phyloP scores from a whole-genome alignment of 495 filamentous ascomycete species.

The Rhizodiscina lignyota region DNA sequence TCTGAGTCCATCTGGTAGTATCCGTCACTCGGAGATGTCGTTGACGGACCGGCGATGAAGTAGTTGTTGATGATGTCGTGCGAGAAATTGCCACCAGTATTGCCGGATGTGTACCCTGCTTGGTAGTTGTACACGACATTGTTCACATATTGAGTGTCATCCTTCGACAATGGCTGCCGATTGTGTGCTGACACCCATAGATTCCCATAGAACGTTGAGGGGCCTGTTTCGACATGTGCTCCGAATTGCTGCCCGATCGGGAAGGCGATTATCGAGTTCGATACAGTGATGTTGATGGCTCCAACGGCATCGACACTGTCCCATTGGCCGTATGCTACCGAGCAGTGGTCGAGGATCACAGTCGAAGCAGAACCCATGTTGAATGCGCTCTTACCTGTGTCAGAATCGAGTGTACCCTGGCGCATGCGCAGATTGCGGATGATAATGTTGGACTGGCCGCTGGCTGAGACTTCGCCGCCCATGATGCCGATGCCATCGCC shows the following conservation, averaged over 20 bases:
- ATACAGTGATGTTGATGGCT: slow-evolving; percentile 9
- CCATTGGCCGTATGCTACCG: slow-evolving; percentile 7
- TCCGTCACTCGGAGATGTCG: slow-evolving; percentile 1
- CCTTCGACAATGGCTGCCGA: slow-evolving; percentile 10
- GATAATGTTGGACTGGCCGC: slow-evolving; percentile 4
- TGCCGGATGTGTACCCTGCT: slow-evolving; percentile 10
- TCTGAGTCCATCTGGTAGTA: slow-evolving; percentile 5
- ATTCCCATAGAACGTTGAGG: slow-evolving; percentile 7
- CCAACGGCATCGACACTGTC: slow-evolving; percentile 9
- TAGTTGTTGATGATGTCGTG: slow-evolving; percentile 9
- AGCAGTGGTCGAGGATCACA: slow-evolving; percentile 11
- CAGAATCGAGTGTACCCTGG: slow-evolving; percentile 7
- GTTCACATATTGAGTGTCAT: slow-evolving; percentile 8
- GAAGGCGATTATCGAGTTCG: slow-evolving; percentile 11
- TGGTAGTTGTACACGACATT: slow-evolving; percentile 12
- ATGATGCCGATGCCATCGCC: slow-evolving; percentile 7
- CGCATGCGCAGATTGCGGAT: slow-evolving; percentile 7
- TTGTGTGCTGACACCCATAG: slow-evolving; percentile 10
- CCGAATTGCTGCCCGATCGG: slow-evolving; percentile 8
- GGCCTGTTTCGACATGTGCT: slow-evolving; percentile 8
- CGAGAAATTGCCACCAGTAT: slow-evolving; percentile 2
- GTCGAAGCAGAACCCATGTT: slow-evolving; percentile 6
- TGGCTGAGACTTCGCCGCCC: slow-evolving; percentile 7
- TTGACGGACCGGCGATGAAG: slow-evolving; percentile 8
- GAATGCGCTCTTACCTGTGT: slow-evolving; percentile 7